A percentile compares a stretch with the other conserved stretches of the same genome.
Conservation (phyloP, 495 filamentous ascomycete species). For the Stereocaulon alpinum region DNA sequence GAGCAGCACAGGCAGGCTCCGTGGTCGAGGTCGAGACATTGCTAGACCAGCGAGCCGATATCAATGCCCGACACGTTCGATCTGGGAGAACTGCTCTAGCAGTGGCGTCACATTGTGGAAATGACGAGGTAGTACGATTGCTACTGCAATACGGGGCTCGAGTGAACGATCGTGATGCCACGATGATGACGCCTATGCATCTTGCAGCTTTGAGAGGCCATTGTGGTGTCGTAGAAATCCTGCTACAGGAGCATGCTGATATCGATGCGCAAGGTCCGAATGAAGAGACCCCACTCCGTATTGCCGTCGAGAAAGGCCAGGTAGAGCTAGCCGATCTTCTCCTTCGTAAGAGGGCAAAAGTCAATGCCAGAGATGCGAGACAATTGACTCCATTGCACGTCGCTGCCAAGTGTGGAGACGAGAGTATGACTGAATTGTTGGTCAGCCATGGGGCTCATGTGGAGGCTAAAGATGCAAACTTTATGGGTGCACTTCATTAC, state of each 20-base stretch:
- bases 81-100: slow-evolving; percentile 35
- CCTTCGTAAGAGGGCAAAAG: slow-evolving; percentile 27
- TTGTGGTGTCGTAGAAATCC: slow-evolving; percentile 28
- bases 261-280: slow-evolving; percentile 28
- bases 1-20: slow-evolving; percentile 33
- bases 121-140: slow-evolving; percentile 33
- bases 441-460: slow-evolving; percentile 30
- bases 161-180: slow-evolving; percentile 28
- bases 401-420: slow-evolving; percentile 31
- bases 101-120: slow-evolving; percentile 40
- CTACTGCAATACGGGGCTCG: slow-evolving; percentile 32
- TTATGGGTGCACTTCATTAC: slow-evolving; percentile 37
- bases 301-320: slow-evolving; percentile 31
- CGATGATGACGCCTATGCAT: slow-evolving; percentile 34
- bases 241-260: slow-evolving; percentile 27
- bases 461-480: slow-evolving; percentile 33
- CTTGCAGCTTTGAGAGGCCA: slow-evolving; percentile 37
- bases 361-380: slow-evolving; percentile 31
- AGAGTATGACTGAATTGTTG: slow-evolving; percentile 28
- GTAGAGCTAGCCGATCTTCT: slow-evolving; percentile 19
- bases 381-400: slow-evolving; percentile 34
- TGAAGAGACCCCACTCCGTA: slow-evolving; percentile 31
- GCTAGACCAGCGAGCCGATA: slow-evolving; percentile 30
- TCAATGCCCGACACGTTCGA: slow-evolving; percentile 30
- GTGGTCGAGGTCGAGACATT: slow-evolving; percentile 32